Percentiles rank a stretch among this genome's conserved stretches.
Conservation (phyloP, 2,329 filamentous ascomycete species). For the Paramyrothecium roridum region DNA sequence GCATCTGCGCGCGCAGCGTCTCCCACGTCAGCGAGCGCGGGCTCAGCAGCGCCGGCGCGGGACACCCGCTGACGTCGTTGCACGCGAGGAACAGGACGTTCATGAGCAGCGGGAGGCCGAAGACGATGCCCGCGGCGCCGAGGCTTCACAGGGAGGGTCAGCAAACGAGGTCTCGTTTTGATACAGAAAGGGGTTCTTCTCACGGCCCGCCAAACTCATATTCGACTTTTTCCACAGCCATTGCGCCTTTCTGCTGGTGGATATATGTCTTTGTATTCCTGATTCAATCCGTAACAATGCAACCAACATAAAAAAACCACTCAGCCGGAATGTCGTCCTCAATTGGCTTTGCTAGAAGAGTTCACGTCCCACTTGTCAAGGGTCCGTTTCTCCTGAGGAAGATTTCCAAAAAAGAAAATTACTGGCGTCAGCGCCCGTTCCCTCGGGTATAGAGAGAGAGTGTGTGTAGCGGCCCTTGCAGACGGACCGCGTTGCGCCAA, state of each 20-base stretch:
- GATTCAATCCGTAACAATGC: too few species aligned
- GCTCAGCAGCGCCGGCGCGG: slow-evolving; percentile 70
- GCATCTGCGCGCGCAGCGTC: slow-evolving; percentile 69
- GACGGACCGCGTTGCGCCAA: too few species aligned
- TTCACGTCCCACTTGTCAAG: too few species aligned
- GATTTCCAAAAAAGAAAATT: too few species aligned
- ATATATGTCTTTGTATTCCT: too few species aligned
- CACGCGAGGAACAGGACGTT: slow-evolving; percentile 76
- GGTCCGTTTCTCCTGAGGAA: too few species aligned
- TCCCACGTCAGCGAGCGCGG: slow-evolving; percentile 66
- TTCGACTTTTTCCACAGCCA: not conserved
- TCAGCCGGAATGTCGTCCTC: too few species aligned
- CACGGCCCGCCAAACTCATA: slow-evolving; percentile 32
- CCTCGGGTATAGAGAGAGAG: too few species aligned
- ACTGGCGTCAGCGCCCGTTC: too few species aligned
- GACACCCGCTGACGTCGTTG: slow-evolving; percentile 86
- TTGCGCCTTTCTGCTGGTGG: not conserved
- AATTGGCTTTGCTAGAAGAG: too few species aligned
- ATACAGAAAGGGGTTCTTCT: slow-evolving; percentile 7
- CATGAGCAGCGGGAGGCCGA: slow-evolving; percentile 71
- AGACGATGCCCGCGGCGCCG: slow-evolving; percentile 70
- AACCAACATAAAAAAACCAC: too few species aligned
- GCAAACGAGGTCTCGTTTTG: not conserved
- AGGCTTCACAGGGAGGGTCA: slow-evolving; percentile 41
- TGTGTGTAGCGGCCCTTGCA: too few species aligned